Evolutionary conservation across 148 eudicot genomes (phyloP).

Genomic region (Tetragonia tetragonoides): DNA sequence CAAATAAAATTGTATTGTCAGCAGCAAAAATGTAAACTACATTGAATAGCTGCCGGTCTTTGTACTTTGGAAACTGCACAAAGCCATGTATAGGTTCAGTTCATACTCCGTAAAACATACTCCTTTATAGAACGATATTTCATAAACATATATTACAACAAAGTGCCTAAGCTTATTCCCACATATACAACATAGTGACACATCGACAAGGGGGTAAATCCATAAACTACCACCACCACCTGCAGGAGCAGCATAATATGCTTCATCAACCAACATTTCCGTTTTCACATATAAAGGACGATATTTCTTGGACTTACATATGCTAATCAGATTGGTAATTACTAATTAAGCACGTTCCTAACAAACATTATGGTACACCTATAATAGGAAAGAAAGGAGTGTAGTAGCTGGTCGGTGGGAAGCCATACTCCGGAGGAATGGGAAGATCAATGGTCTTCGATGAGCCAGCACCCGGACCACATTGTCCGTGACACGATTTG

Average conservation of each 20-base stretch:
- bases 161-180: background rate
- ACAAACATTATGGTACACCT: slow-evolving; percentile 58
- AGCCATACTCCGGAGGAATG: slow-evolving; percentile 67
- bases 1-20: too few species aligned
- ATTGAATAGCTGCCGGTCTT: too few species aligned
- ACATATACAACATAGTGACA: too few species aligned
- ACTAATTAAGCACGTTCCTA: background rate
- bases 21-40: too few species aligned
- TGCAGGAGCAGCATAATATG: too few species aligned
- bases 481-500: slow-evolving; percentile 47
- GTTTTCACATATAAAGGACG: background rate
- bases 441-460: slow-evolving; percentile 70
- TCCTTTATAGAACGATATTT: too few species aligned
- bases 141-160: background rate
- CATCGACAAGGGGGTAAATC: too few species aligned
- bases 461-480: slow-evolving; percentile 35
- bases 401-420: slow-evolving; percentile 69
- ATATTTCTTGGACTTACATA: background rate
- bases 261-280: background rate
- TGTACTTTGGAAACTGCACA: too few species aligned
- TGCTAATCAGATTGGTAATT: background rate
- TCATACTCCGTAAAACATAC: too few species aligned
- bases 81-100: too few species aligned
- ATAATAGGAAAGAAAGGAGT: slow-evolving; percentile 66
- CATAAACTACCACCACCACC: too few species aligned